Conservation (phyloP, 805 yeast species). For the Torulaspora gathmanii region DNA sequence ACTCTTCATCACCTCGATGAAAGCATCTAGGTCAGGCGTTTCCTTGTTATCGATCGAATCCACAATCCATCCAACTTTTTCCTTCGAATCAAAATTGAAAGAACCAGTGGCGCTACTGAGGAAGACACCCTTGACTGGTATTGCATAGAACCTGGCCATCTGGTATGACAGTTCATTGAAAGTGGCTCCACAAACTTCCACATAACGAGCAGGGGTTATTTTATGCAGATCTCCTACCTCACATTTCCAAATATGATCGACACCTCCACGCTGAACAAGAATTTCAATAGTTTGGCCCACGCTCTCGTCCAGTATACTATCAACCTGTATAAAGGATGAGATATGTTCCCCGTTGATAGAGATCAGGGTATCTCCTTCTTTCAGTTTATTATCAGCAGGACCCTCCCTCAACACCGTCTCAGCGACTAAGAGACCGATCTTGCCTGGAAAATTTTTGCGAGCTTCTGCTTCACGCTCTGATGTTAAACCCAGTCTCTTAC, state of each 20-base stretch:
- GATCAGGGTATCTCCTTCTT: conserved; percentile 82
- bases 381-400: conserved; percentile 66
- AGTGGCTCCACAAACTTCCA: conserved; percentile 81
- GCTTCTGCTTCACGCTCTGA: conserved; percentile 66
- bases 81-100: conserved; percentile 55
- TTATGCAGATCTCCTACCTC: conserved; percentile 70
- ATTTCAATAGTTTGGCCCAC: conserved; percentile 57
- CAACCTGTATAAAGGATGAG: conserved; percentile 72
- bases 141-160: conserved; percentile 76
- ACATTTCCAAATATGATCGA: conserved; percentile 46
- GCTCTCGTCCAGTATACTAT: conserved; percentile 68
- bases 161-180: conserved; percentile 85
- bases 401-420: conserved; percentile 79
- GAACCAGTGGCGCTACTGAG: conserved; percentile 74
- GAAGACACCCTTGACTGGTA: conserved; percentile 82
- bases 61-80: conserved; percentile 72
- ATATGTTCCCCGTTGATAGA: conserved; percentile 63
- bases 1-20: conserved; percentile 68
- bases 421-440: conserved; percentile 79
- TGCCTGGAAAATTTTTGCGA: conserved; percentile 62
- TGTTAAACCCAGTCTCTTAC: conserved; percentile 79
- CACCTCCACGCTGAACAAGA: conserved; percentile 70
- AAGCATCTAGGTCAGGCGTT: conserved; percentile 68
- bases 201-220: conserved; percentile 76
- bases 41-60: conserved; percentile 72